Percentiles rank a stretch among this genome's conserved stretches.
Conservation (phyloP, 176 grass and related monocot genomes). For the Chrysopogon serrulatus region DNA sequence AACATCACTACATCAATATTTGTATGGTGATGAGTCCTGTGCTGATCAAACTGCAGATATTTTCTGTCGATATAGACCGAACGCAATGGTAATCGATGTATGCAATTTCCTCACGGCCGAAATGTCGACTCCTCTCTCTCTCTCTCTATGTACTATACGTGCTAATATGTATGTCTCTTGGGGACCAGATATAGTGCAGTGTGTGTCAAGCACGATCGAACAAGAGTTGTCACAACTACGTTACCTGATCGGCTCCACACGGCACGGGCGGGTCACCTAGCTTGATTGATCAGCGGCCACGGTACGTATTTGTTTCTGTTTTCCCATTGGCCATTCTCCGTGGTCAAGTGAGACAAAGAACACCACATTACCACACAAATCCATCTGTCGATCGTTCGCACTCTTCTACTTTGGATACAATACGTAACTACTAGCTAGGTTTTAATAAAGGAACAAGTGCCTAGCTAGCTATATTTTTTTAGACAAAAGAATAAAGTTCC, state of each 20-base stretch:
- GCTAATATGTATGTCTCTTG: too few relatives aligned
- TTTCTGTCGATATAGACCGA: background rate
- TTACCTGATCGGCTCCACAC: background rate
- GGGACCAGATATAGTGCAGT: background rate
- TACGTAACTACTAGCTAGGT: conserved; percentile 1
- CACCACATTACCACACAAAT: background rate
- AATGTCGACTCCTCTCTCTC: background rate
- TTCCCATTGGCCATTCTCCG: background rate
- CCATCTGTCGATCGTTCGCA: background rate
- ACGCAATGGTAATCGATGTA: background rate
- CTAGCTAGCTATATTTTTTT: background rate
- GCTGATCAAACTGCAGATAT: background rate
- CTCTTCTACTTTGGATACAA: background rate
- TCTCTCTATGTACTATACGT: too few relatives aligned
- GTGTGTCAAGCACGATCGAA: background rate
- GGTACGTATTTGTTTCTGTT: background rate
- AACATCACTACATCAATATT: too few relatives aligned
- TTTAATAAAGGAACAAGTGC: background rate
- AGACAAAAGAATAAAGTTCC: too few relatives aligned
- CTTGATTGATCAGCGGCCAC: background rate
- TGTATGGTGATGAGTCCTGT: background rate
- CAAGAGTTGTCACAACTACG: background rate
- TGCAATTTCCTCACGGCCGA: background rate
- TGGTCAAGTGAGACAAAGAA: background rate
- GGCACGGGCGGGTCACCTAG: background rate